These are phyloP conservation scores for Tolypocladium guangdongense DNA, from an alignment of 2,329 filamentous ascomycete genomes.

Conservation along the genomic window DNA sequence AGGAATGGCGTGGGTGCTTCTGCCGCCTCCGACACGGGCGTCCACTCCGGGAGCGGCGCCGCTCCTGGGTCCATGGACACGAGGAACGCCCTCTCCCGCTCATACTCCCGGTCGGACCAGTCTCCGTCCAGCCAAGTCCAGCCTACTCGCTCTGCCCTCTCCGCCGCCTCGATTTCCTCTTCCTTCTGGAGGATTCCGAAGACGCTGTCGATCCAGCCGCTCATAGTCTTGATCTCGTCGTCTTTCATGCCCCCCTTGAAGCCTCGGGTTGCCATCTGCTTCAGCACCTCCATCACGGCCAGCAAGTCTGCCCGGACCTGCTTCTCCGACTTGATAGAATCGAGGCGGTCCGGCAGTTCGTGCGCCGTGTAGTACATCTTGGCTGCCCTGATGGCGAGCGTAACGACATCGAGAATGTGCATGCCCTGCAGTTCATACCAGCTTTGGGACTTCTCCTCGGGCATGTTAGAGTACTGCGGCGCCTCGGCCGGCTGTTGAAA, in stretches of 20 bases:
- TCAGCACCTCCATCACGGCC: slow-evolving; percentile 79
- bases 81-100: slow-evolving; percentile 74
- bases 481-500: slow-evolving; percentile 16
- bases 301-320: slow-evolving; percentile 76
- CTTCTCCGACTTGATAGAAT: slow-evolving; percentile 79
- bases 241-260: slow-evolving; percentile 74
- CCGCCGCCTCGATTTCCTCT: slow-evolving; percentile 63
- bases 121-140: slow-evolving; percentile 75
- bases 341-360: slow-evolving; percentile 73
- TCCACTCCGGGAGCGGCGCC: slow-evolving; percentile 58
- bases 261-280: slow-evolving; percentile 78
- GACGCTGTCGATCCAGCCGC: slow-evolving; percentile 70
- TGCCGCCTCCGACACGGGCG: slow-evolving; percentile 27
- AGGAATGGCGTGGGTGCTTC: slow-evolving; percentile 65
- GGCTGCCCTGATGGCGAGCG: slow-evolving; percentile 87
- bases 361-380: slow-evolving; percentile 96
- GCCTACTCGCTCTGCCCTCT: slow-evolving; percentile 55
- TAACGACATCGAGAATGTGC: slow-evolving; percentile 85
- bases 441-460: slow-evolving; percentile 42
- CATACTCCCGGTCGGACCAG: slow-evolving; percentile 64
- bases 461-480: slow-evolving; percentile 25
- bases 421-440: slow-evolving; percentile 87
- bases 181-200: slow-evolving; percentile 67
- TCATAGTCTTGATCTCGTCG: slow-evolving; percentile 67
- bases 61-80: slow-evolving; percentile 56